Conservation (phyloP, 129 eudicot genomes). For the Kitagawia praeruptora region DNA sequence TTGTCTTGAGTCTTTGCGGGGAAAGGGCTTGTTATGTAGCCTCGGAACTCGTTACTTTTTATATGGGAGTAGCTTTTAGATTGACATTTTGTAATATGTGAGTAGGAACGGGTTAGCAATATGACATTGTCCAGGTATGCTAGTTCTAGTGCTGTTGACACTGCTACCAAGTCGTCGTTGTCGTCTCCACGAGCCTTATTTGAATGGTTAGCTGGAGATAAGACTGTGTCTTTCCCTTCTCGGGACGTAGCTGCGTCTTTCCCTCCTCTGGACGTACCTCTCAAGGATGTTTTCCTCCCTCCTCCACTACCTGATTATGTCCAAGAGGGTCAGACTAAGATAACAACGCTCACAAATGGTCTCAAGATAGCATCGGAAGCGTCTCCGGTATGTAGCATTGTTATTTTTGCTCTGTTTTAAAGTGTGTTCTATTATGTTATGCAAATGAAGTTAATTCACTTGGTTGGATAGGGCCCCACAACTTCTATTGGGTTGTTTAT, state of each 20-base stretch:
- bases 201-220: slow-evolving; percentile 39
- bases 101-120: no score
- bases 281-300: slow-evolving; percentile 51
- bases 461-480: slow-evolving; percentile 29
- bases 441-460: neutral
- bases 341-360: slow-evolving; percentile 78
- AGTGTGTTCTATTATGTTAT: neutral
- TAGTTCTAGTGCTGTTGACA: no score
- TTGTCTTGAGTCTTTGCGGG: no score
- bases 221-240: slow-evolving; percentile 7
- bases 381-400: slow-evolving; percentile 45
- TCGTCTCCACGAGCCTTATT: no score
- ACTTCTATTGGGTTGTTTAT: slow-evolving; percentile 51
- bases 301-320: slow-evolving; percentile 75
- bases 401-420: neutral
- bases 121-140: no score
- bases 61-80: no score
- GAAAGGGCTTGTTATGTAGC: no score
- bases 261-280: slow-evolving; percentile 74
- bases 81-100: no score
- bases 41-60: no score
- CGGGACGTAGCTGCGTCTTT: neutral
- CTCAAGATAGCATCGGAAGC: slow-evolving; percentile 75
- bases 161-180: no score
- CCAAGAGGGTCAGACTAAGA: slow-evolving; percentile 63